Evolutionary conservation across 2,329 filamentous ascomycete species (phyloP).

Genomic region (Phaeosphaeria sp.): DNA sequence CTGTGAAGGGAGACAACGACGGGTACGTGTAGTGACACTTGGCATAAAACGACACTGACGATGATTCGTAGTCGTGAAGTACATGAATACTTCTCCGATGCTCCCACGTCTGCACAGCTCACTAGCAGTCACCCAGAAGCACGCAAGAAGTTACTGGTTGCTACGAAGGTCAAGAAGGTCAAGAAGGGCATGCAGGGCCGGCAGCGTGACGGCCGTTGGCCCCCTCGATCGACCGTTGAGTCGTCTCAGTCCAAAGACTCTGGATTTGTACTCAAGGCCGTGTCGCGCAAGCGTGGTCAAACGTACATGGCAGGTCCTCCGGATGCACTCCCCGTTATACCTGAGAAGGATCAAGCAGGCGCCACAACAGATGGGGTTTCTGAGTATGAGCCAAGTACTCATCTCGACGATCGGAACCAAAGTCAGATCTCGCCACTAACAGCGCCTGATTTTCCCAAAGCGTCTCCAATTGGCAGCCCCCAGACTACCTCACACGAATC

Average conservation of each 20-base stretch:
- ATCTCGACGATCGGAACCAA: neutral
- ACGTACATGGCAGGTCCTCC: neutral
- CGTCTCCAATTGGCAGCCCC: neutral
- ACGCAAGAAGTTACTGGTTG: neutral
- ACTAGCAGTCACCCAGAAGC: neutral
- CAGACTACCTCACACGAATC: neutral
- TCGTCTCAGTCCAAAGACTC: neutral
- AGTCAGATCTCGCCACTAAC: neutral
- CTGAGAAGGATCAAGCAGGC: neutral
- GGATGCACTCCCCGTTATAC: too few species aligned
- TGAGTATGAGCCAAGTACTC: neutral
- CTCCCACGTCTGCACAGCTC: slow-evolving; percentile 2
- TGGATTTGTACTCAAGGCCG: neutral
- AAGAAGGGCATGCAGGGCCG: slow-evolving; percentile 4
- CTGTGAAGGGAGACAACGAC: neutral
- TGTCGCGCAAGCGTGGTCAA: too few species aligned
- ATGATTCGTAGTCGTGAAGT: neutral
- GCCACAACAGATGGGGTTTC: neutral
- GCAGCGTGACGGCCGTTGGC: slow-evolving; percentile 3
- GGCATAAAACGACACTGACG: neutral
- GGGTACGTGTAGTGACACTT: neutral
- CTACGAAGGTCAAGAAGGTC: slow-evolving; percentile 5
- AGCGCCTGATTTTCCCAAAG: neutral
- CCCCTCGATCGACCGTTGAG: slow-evolving; percentile 1
- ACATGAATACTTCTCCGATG: neutral